These are phyloP conservation scores for Jasminum sambac DNA, from an alignment of 257 asterid species.

Conservation along the genomic window DNA sequence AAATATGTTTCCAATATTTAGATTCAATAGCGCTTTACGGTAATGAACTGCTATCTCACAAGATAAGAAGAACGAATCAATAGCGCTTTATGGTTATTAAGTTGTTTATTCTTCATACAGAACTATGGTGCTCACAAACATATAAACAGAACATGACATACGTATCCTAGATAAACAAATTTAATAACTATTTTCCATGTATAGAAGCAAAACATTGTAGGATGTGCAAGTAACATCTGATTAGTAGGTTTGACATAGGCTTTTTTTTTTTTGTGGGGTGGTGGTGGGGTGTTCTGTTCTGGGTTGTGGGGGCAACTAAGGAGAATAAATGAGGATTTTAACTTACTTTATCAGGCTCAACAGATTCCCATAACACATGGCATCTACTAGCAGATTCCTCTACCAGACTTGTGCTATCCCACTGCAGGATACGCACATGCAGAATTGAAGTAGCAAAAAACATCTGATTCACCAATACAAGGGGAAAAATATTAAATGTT, in stretches of 20 bases:
- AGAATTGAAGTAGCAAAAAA: slow-evolving; percentile 87
- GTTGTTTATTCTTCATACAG: background rate
- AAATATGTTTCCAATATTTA: background rate
- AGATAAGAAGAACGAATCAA: background rate
- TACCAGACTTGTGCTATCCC: slow-evolving; percentile 73
- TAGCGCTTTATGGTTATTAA: background rate
- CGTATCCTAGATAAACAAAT: background rate
- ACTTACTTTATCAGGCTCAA: slow-evolving; percentile 75
- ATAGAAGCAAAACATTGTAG: background rate
- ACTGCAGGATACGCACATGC: slow-evolving; percentile 87
- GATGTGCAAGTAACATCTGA: background rate
- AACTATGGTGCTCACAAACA: background rate
- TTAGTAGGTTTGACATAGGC: background rate
- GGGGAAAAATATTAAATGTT: slow-evolving; percentile 30
- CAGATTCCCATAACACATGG: slow-evolving; percentile 74
- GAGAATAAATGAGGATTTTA: background rate
- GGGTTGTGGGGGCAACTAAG: too few relatives aligned
- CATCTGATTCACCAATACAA: slow-evolving; percentile 57
- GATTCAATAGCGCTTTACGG: background rate
- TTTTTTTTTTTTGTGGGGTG: too few relatives aligned
- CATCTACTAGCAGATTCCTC: slow-evolving; percentile 81
- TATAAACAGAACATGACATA: background rate
- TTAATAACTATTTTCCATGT: background rate
- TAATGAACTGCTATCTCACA: background rate
- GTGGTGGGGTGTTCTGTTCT: too few relatives aligned